phyloP scores from a whole-genome alignment of 1,284 basidiomycete genomes.

The Microbotryomycetes sp. region DNA sequence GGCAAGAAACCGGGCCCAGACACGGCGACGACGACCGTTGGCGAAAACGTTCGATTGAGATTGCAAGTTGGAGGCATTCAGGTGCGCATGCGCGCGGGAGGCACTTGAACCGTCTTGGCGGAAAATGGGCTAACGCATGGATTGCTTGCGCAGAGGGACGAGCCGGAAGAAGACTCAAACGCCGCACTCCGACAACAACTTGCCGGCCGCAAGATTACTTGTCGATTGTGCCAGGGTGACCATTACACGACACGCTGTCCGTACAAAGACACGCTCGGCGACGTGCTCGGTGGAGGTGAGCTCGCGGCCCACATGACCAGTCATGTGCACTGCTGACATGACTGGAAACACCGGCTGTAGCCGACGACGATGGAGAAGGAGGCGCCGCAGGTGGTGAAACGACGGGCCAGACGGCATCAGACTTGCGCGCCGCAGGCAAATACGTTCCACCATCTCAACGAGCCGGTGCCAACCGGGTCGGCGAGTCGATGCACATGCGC shows the following conservation, averaged over 20 bases:
- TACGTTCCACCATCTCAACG: constrained; percentile 92
- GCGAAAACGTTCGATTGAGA: constrained; percentile 81
- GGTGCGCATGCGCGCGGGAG: constrained; percentile 46
- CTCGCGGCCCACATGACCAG: constrained; percentile 1
- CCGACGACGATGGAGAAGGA: constrained; percentile 51
- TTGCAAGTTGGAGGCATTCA: constrained; percentile 71
- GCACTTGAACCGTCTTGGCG: no score
- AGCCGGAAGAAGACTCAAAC: constrained; percentile 63
- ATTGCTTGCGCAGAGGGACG: constrained; percentile 43
- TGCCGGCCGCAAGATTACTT: constrained; percentile 72
- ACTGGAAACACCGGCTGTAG: no score
- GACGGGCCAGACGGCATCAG: constrained; percentile 38
- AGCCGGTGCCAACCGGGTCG: constrained; percentile 57
- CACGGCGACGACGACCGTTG: constrained; percentile 89
- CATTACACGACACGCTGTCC: constrained; percentile 99
- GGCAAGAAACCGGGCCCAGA: constrained; percentile 84
- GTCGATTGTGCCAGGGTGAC: constrained; percentile 90
- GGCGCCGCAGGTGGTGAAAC: constrained; percentile 39
- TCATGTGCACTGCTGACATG: neutral
- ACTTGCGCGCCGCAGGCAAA: constrained; percentile 53
- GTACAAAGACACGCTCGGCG: constrained; percentile 79
- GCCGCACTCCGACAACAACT: constrained; percentile 64
- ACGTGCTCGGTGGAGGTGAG: constrained; percentile 52
- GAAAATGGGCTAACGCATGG: neutral
- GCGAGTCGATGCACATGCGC: constrained; percentile 69